Percentiles rank a stretch among this genome's conserved stretches.
Conservation (phyloP, 768 basidiomycete genomes). For the Leccinum subtestaceum region DNA sequence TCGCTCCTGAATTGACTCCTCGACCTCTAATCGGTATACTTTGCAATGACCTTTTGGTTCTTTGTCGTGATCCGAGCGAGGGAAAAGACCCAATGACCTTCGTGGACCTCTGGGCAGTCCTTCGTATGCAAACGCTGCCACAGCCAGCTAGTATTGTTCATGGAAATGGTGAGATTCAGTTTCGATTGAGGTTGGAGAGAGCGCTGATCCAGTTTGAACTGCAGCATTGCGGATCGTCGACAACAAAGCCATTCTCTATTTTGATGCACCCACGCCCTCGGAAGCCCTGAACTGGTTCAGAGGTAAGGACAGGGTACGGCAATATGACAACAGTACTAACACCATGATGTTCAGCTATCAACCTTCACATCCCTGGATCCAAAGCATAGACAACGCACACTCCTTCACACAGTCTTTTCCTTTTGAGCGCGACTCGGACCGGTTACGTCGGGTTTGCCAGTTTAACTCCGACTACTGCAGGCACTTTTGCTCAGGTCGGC, state of each 20-base stretch:
- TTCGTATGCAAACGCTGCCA: conserved; percentile 90
- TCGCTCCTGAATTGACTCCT: conserved; percentile 83
- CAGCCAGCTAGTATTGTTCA: conserved; percentile 90
- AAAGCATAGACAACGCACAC: conserved; percentile 51
- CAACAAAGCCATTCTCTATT: conserved; percentile 89
- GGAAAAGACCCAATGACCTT: conserved; percentile 68
- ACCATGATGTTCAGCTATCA: conserved; percentile 58
- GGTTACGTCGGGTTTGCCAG: conserved; percentile 4
- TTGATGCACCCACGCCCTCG: conserved; percentile 79
- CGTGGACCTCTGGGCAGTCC: conserved; percentile 95
- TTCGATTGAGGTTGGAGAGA: not conserved
- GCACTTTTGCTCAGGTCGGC: conserved; percentile 24
- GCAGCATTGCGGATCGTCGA: conserved; percentile 83
- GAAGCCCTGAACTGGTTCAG: conserved; percentile 89
- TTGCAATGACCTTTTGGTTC: conserved; percentile 90
- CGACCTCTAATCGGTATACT: conserved; percentile 77
- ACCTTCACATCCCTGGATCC: conserved; percentile 82
- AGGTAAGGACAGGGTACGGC: conserved; percentile 46
- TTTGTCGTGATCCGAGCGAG: conserved; percentile 83
- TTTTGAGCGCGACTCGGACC: conserved; percentile 3
- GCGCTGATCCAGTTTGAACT: conserved; percentile 7
- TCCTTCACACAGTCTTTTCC: conserved; percentile 4
- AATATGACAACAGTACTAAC: conserved; percentile 4
- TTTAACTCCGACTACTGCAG: not conserved
- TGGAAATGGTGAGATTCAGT: conserved; percentile 60